Conservation (phyloP, 2,329 filamentous ascomycete genomes). For the Mycosphaerella arachidis region DNA sequence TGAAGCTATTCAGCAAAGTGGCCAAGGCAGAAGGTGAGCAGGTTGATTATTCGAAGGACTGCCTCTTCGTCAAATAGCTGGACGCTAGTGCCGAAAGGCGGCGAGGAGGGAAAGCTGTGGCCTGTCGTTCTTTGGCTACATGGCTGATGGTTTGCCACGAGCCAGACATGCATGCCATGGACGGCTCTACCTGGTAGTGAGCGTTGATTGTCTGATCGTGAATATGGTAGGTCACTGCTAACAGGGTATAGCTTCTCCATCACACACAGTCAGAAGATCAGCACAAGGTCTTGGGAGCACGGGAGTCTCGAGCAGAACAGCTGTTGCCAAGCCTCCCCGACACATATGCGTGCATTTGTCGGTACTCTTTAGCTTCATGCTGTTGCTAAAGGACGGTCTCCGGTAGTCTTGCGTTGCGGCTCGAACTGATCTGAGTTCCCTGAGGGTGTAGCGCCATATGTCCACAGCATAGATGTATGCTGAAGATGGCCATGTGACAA, state of each 20-base stretch:
- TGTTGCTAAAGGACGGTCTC: no score
- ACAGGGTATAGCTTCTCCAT: slow-evolving; percentile 3
- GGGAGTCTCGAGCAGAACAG: no score
- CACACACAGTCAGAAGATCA: neutral
- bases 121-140: slow-evolving; percentile 46
- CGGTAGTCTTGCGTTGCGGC: no score
- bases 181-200: slow-evolving; percentile 7
- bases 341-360: no score
- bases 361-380: no score
- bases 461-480: no score
- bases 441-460: no score
- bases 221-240: neutral
- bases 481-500: no score
- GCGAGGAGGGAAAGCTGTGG: slow-evolving; percentile 17
- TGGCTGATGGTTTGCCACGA: slow-evolving; percentile 38
- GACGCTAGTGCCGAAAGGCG: slow-evolving; percentile 23
- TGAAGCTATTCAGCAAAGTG: slow-evolving; percentile 1
- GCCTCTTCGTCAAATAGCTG: slow-evolving; percentile 34
- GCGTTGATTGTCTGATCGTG: neutral
- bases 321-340: no score
- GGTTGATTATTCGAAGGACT: slow-evolving; percentile 27
- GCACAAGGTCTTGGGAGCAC: no score
- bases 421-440: no score
- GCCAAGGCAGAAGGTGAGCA: slow-evolving; percentile 6
- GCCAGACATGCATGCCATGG: slow-evolving; percentile 24